Base-by-base conservation (phyloP, 208 protist species). In the Crithidia fasciculata region DNA sequence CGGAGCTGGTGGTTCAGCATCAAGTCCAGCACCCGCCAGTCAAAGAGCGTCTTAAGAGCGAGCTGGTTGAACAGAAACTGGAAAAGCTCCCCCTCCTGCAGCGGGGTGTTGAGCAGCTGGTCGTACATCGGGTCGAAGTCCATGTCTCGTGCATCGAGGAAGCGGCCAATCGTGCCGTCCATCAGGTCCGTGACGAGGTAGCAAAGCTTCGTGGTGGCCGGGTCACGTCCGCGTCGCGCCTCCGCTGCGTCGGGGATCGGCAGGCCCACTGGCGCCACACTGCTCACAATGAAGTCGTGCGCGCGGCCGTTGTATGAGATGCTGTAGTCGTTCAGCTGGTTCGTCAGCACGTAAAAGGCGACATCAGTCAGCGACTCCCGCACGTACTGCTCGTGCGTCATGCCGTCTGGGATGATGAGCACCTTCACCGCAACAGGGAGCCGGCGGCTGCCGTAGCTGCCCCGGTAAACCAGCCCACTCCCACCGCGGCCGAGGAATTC, bases 71-170 rank as follows among this genome's bases (percentile, higher is more conserved):
- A 97, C 12, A 97, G 66, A 71, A 97, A 90, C 74, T 95, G 90
- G 68, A 97, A 97, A 12, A 95, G 69, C 69, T 97, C 90, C 6
- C 72, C 79, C 61, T 85, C 86, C 40, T 74, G 72, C 63, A 97
- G 50, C 8, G 92, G 85, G 52, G 69, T 83, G 80, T 95, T 95
- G 13, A 89, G 57, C 56, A 97, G 80, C 16, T 81, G 86, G 69
- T 97, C 92, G 69, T 93, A 97, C 47, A 79, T 78, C 0, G 90
- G 89, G 68, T 97, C 92, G 76, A 85, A 97, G 63, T 89, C 92
- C 55, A 81, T 81, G 10, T 97, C 92, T 28, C 85, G 69, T 37
- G 87, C 81, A 43, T 70, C 83, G 16, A 97, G 72, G 69, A 97
- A 97, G 28, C 87, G 89, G 47, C 92, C 92, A 37, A 97, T 50